Conservation (phyloP, 1,284 basidiomycete genomes). For the Ceratobasidium papillatum region DNA sequence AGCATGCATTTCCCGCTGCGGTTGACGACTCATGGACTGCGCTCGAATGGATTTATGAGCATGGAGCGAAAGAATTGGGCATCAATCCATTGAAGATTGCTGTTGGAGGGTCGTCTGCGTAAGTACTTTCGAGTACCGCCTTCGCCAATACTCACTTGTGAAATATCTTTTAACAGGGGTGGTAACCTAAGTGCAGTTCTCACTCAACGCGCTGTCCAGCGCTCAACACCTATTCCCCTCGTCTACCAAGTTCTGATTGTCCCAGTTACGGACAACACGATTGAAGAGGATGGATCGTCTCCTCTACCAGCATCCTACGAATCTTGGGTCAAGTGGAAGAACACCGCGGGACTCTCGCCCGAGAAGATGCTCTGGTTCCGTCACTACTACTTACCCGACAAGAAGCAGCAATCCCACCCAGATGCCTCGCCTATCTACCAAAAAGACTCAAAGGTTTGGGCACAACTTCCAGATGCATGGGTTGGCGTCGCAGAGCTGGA, state of each 20-base stretch:
- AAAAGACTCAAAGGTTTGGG: conserved; percentile 62
- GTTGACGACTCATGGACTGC: conserved; percentile 76
- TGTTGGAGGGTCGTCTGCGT: conserved; percentile 76
- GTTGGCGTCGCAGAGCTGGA: conserved; percentile 72
- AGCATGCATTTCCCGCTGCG: conserved; percentile 75
- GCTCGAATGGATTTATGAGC: conserved; percentile 66
- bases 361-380: conserved; percentile 78
- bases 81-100: conserved; percentile 59
- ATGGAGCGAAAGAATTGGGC: conserved; percentile 56
- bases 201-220: conserved; percentile 66
- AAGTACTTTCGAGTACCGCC: conserved; percentile 15
- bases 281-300: conserved; percentile 13
- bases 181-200: conserved; percentile 75
- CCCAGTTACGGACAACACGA: conserved; percentile 76
- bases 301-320: conserved; percentile 48
- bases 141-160: neutral
- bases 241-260: conserved; percentile 73
- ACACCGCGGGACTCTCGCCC: conserved; percentile 68
- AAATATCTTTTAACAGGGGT: conserved; percentile 54
- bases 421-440: conserved; percentile 75
- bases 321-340: conserved; percentile 67
- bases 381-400: conserved; percentile 70
- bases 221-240: conserved; percentile 63
- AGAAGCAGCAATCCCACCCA: conserved; percentile 67
- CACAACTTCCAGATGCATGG: conserved; percentile 64